Base-by-base conservation (phyloP, 2,329 filamentous ascomycete genomes). In the Gliomastix tumulicola region DNA sequence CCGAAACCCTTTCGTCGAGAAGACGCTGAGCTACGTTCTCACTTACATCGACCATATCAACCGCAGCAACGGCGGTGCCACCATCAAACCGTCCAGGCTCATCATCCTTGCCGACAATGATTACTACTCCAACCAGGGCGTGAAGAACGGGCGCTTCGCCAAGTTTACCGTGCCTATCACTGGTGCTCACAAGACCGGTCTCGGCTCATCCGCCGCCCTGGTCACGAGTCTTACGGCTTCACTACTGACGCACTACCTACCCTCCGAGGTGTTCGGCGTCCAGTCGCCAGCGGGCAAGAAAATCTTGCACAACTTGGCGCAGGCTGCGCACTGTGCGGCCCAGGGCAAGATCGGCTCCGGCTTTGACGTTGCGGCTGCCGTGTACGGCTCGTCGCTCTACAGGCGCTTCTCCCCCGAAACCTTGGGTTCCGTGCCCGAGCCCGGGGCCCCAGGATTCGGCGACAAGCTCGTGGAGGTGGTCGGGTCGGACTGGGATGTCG, bases 341-440 rank as follows among this genome's bases (percentile, higher is more conserved):
- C 92, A 98, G 65, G 92, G 92, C 18, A 98, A 98, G 62, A 82
- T 98, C 15, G 92, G 92, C 34, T 92, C 85, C 1, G 92, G 92
- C 16, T 98, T 98, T 57, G 92, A 98, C 56, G 84, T 98, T 36
- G 92, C 90, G 0, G 82, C 85, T 19, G 92, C 92, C 15, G 88
- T 95, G 13, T 96, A 88, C 58, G 92, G 92, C 13, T 89, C 86
- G 13, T 95, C 88, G 56, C 69, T 84, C 10, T 98, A 98, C 69
- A 77, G 84, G 16, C 82, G 92, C n/a, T 98, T 98, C 66, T 90
- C 86, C 0, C 89, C 92, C 0, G 66, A 71, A 0, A 69, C 95
- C 11, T 71, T 98, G 2, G 67, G 72, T 36, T 61, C 59, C 2
- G 60, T 94, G 5, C 83, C 83, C 1, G 79, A 85, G 42, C 71